Evolutionary conservation across 768 basidiomycete species (phyloP).

Genomic region (Sarcomyxa edulis): DNA sequence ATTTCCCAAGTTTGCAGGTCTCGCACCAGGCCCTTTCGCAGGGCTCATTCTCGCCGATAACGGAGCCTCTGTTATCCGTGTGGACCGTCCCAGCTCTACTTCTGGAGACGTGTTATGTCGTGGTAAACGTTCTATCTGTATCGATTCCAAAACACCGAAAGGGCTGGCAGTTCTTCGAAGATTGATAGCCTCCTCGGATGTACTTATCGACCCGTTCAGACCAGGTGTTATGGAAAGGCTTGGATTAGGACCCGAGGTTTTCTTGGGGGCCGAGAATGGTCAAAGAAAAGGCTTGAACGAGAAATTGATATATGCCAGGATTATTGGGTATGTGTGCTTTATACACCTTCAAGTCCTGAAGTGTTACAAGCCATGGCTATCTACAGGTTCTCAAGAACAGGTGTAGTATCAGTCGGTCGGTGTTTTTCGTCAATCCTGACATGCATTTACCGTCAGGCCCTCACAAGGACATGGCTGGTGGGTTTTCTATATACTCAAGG

Average conservation of each 20-base stretch:
- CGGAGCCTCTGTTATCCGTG: conserved; percentile 70
- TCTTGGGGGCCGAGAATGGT: conserved; percentile 40
- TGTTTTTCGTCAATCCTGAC: conserved; percentile 1
- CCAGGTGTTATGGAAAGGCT: conserved; percentile 79
- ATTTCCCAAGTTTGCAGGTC: conserved; percentile 61
- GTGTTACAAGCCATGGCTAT: not conserved
- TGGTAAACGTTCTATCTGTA: conserved; percentile 69
- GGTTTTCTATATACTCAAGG: conserved; percentile 11
- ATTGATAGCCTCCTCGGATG: conserved; percentile 64
- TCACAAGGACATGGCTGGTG: conserved; percentile 75
- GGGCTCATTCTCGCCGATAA: conserved; percentile 76
- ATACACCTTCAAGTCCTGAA: too few species aligned
- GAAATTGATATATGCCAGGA: conserved; percentile 65
- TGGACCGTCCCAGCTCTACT: conserved; percentile 54
- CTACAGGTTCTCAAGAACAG: conserved; percentile 56
- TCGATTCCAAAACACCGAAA: conserved; percentile 58
- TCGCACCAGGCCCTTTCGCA: conserved; percentile 79
- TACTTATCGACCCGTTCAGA: conserved; percentile 79
- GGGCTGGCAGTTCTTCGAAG: conserved; percentile 53
- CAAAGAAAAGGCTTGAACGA: conserved; percentile 48
- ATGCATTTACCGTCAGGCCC: conserved; percentile 39
- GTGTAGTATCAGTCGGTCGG: conserved; percentile 22
- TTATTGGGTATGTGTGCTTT: conserved; percentile 53
- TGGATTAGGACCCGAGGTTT: conserved; percentile 71
- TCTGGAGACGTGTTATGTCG: conserved; percentile 55